phyloP scores from a whole-genome alignment of 1,284 basidiomycete species.

The Trichosporon sp. region DNA sequence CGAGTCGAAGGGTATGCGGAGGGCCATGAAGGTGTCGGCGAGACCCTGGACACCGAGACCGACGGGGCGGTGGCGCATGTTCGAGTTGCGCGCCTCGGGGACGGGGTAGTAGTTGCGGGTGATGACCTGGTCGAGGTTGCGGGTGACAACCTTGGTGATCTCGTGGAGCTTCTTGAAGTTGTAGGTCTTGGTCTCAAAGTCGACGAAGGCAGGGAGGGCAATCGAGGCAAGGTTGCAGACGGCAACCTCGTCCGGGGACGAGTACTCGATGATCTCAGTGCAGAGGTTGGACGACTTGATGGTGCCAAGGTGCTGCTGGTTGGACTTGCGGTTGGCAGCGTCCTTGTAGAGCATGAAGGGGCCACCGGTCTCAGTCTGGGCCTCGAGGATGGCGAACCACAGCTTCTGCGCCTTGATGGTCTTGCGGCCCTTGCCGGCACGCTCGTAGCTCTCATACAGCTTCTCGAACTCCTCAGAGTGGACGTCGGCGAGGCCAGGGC shows the following conservation, averaged over 20 bases:
- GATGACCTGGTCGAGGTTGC: slow-evolving; percentile 71
- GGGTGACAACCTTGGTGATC: slow-evolving; percentile 85
- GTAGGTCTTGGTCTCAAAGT: slow-evolving; percentile 57
- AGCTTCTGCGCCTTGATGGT: slow-evolving; percentile 93
- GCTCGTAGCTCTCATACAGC: slow-evolving; percentile 86
- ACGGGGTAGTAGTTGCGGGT: slow-evolving; percentile 69
- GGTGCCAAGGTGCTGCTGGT: slow-evolving; percentile 97
- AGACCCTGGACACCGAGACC: slow-evolving; percentile 98
- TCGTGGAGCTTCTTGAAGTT: slow-evolving; percentile 95
- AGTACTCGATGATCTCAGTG: slow-evolving; percentile 99
- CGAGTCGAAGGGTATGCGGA: slow-evolving; percentile 94
- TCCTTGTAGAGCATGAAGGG: slow-evolving; percentile 99
- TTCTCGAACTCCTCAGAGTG: slow-evolving; percentile 88
- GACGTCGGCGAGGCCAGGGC: slow-evolving; percentile 83
- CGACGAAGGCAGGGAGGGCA: slow-evolving; percentile 84
- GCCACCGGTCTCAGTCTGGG: slow-evolving; percentile 96
- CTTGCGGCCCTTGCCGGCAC: slow-evolving; percentile 79
- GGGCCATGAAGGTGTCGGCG: slow-evolving; percentile 96
- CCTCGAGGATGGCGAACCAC: slow-evolving; percentile 96
- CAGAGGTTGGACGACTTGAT: slow-evolving; percentile 99
- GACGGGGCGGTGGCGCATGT: slow-evolving; percentile 97
- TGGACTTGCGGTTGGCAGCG: slow-evolving; percentile 84
- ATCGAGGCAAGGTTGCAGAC: slow-evolving; percentile 99
- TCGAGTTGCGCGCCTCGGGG: slow-evolving; percentile 81
- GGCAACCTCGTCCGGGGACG: slow-evolving; percentile 93